Base-by-base conservation (phyloP, 1,284 basidiomycete genomes). In the Chalciporus piperatoides region DNA sequence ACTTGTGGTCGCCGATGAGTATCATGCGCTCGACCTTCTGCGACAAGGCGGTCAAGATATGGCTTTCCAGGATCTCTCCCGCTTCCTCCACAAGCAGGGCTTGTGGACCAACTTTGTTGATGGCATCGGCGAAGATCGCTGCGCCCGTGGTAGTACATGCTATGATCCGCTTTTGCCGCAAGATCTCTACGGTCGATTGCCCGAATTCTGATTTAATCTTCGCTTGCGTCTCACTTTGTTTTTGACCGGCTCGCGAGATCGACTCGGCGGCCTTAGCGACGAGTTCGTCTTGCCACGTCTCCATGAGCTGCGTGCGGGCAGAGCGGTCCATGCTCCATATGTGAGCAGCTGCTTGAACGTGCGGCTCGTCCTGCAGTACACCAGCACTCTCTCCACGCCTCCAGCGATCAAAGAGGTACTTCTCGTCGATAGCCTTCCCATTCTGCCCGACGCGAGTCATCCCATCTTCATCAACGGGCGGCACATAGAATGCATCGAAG, bases 1-100 rank as follows among this genome's bases (percentile, higher is more conserved):
- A 86, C 82, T 86, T 79, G 60, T 86, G 83, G 55, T 86, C 84
- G 2, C 83, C 83, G 30, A 86, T 86, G 12, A 85, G 67, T 48
- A 86, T 77, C 39, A 85, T 58, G 32, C 82, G 81, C 6, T 70
- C 62, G 0, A 76, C 77, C 3, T 69, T 51, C 5, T 55, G 50
- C 0, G 74, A 70, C n/a, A 85, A 59, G 0, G 84, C 74, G 0
- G 81, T 83, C 38, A 86, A 51, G 28, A 84, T 66, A 57, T 85
- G 84, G 52, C 78, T 81, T 60, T 86, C 82, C 7, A 86, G 56
- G 35, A 86, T 85, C 59, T 86, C 84, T 12, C 84, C 84, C 0
- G 83, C 83, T 60, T 86, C 84, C 60, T 86, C 84, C 0, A 86
- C 80, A 1, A 86, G 67, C 1, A 86, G 59, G 0, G 84, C 71